A percentile compares a stretch with the other conserved stretches of the same genome.
Evolutionary conservation across 2,329 filamentous ascomycete species (phyloP).

Genomic region (Trichoderma simmonsii): DNA sequence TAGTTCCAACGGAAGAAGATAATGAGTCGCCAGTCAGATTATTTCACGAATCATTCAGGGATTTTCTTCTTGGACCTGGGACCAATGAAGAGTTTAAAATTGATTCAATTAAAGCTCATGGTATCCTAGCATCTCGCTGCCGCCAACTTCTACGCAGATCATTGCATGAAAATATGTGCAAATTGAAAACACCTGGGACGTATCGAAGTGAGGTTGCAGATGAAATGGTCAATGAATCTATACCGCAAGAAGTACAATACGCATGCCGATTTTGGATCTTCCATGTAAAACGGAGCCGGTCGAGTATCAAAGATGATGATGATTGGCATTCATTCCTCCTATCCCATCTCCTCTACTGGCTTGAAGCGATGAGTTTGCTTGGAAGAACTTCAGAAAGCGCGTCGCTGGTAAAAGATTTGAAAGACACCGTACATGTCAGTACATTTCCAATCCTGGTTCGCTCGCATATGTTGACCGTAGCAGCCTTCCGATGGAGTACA

Average conservation of each 20-base stretch:
- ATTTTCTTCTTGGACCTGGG: slow-evolving; percentile 28
- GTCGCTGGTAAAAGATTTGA: slow-evolving; percentile 16
- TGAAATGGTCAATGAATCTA: background rate
- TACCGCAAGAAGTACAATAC: slow-evolving; percentile 32
- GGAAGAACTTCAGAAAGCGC: slow-evolving; percentile 22
- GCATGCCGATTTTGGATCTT: slow-evolving; percentile 38
- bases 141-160: slow-evolving; percentile 21
- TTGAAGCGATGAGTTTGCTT: slow-evolving; percentile 37
- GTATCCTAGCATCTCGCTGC: slow-evolving; percentile 6
- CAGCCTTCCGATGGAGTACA: background rate
- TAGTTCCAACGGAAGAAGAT: slow-evolving; percentile 25
- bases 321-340: slow-evolving; percentile 32
- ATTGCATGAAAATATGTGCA: slow-evolving; percentile 28
- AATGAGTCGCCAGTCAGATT: slow-evolving; percentile 26
- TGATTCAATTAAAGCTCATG: slow-evolving; percentile 3
- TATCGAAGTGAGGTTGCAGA: background rate
- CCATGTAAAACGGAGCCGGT: slow-evolving; percentile 29
- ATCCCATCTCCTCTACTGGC: slow-evolving; percentile 39
- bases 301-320: slow-evolving; percentile 27
- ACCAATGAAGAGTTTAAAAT: slow-evolving; percentile 19
- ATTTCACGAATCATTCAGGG: slow-evolving; percentile 38
- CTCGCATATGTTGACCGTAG: background rate
- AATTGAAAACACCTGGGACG: background rate
- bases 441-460: too few relatives aligned
- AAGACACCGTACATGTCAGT: slow-evolving; percentile 1